Base-by-base conservation (phyloP, 2,329 filamentous ascomycete genomes). In the Thielaviopsis punctulata region DNA sequence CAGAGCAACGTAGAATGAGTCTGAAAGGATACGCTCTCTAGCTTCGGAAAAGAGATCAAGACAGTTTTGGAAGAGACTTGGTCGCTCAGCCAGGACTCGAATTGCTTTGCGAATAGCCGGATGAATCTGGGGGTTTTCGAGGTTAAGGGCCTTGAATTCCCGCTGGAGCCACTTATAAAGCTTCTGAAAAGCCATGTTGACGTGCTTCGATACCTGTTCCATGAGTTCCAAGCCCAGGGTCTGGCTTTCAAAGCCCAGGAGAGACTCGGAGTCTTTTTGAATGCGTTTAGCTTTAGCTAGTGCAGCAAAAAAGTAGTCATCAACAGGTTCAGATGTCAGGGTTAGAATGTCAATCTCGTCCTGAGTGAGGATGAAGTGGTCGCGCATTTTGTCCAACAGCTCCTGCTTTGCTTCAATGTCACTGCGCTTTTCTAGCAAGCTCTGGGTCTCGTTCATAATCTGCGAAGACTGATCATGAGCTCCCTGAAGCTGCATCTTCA, bases 101-200 rank as follows among this genome's bases (percentile, higher is more conserved):
- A 98, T 72, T 21, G 88, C 88, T 52, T 82, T 79, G 49, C 90
- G 78, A 56, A 98, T 89, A 0, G 86, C 82, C 19, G 82, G 76
- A 62, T 84, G 89, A 63, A 96, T 89, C 60, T 94, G 89, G 0
- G 89, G 89, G 58, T 93, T 95, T 62, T 98, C 92, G 8, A 96
- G 75, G 63, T 96, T 93, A 49, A 96, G 68, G 0, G 82, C 82
- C 64, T 89, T 94, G 68, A 98, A 93, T 60, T 95, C 88, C 55
- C 84, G 81, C 63, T 95, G 89, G 19, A 94, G 81, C 90, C 90
- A 98, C 60, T 86, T 81, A 66, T 94, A 95, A 2, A 98, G 75
- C 63, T 95, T 98, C 63, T 98, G 90, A 60, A 92, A 98, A 4
- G 86, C 90, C 15, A 82, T 75, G 61, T 95, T 92, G 48, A 98